Evolutionary conservation across 768 basidiomycete species (phyloP), one percentile per base, ranked within the genome.

Genomic region (Calvatia gigantea): DNA sequence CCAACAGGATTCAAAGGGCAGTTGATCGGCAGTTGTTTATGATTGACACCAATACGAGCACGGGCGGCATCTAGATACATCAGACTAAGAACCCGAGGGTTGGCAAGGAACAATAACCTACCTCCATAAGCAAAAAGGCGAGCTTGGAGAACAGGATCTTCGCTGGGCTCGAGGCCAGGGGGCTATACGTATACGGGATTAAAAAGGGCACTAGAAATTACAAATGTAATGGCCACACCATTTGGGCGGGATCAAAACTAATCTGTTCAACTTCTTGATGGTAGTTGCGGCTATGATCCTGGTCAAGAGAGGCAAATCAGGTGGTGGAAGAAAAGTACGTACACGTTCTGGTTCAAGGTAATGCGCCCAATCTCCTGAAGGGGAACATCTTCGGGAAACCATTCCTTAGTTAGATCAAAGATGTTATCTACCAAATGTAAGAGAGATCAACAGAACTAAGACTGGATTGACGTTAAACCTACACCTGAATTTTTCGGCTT

Each of bases 101-200:
- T 12, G 31, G 21, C 3, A 41, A 9, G 35, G 43, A n/a, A n/a
- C 33, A 39, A 7, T 37, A 41, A 49, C 67, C 57, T 61, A 72
- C 78, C 79, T 41, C 75, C 76, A 62, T 85, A 84, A 1, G 80
- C 76, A 68, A 83, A 84, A 48, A 84, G 68, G 29, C 82, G 77
- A 15, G 75, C 73, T 64, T 85, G 83, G 19, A 84, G 74, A 41
- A 80, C 80, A 1, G 82, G 83, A 65, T 85, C 83, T 43, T 78
- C 79, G 0, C 73, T 75, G 5, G 81, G 73, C 66, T 80, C 82
- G 60, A 73, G 68, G 14, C 74, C 74, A 55, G 57, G 54, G 32
- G 59, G 61, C 58, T 59, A n/a, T 12, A 32, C 31, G 41, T 12
- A 14, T 15, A 7, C 12, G 27, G 11, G 32, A 25, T 32, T 25